Evolutionary conservation across 108 stramenopile species (phyloP).

Genomic region (Epithemia pelagica): DNA sequence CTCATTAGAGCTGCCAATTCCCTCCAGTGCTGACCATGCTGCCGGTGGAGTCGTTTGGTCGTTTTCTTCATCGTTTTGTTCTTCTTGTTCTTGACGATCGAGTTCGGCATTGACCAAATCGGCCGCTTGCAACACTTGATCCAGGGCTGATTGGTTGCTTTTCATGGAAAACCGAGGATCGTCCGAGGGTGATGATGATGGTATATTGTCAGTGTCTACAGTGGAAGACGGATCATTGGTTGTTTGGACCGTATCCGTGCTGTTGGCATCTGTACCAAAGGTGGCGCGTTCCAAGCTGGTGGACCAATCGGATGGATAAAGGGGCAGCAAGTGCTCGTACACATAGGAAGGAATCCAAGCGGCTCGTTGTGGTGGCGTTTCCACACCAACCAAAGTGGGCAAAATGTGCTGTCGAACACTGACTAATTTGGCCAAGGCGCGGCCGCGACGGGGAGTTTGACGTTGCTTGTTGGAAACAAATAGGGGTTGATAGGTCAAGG

Average conservation of each 20-base stretch:
- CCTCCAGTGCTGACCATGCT: no score
- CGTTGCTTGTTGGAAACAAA: conserved; percentile 39
- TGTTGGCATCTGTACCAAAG: no score
- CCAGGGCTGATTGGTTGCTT: conserved; percentile 11
- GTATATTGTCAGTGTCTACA: no score
- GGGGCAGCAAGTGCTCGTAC: conserved; percentile 16
- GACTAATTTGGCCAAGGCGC: conserved; percentile 34
- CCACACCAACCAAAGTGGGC: conserved; percentile 11
- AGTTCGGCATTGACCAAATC: conserved; percentile 22
- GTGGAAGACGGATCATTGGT: no score
- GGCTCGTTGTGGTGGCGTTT: not conserved
- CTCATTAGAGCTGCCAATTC: no score
- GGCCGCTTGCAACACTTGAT: conserved; percentile 32
- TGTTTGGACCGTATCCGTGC: no score
- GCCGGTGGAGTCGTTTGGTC: not conserved
- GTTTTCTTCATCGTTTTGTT: conserved; percentile 6
- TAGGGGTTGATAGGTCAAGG: conserved; percentile 59
- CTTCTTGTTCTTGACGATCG: not conserved
- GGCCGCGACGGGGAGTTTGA: not conserved
- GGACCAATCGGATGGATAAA: conserved; percentile 31
- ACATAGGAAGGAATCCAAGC: conserved; percentile 28
- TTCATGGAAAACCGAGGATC: conserved; percentile 27
- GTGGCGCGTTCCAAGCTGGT: conserved; percentile 26
- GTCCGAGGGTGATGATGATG: conserved; percentile 19
- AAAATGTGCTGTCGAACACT: conserved; percentile 51